Evolutionary conservation across 148 eudicot species (phyloP).

Genomic region (Silene latifolia): DNA sequence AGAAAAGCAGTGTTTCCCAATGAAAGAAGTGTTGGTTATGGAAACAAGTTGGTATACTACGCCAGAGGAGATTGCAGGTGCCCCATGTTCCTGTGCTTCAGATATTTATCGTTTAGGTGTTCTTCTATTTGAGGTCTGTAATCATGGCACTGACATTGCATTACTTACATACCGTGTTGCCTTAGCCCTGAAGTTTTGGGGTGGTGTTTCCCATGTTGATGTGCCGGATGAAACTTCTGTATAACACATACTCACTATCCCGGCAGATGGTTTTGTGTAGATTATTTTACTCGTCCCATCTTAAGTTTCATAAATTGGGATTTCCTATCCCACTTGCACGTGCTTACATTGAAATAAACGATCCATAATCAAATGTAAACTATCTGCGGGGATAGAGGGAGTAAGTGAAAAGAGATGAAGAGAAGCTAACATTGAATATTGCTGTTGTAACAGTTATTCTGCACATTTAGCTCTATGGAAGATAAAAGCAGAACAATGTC

Average conservation of each 20-base stretch:
- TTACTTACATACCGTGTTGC: conserved; percentile 14
- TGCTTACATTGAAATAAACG: neutral
- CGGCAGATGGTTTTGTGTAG: neutral
- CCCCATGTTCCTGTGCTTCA: conserved; percentile 78
- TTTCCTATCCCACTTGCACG: too few relatives aligned
- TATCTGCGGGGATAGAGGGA: neutral
- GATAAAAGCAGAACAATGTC: conserved; percentile 85
- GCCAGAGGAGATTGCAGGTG: conserved; percentile 83
- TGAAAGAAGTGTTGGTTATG: conserved; percentile 74
- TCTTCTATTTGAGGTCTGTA: conserved; percentile 91
- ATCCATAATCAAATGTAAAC: neutral
- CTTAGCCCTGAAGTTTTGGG: conserved; percentile 13
- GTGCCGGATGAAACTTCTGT: neutral
- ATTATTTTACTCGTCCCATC: neutral
- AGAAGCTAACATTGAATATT: conserved; percentile 20
- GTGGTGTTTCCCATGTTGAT: neutral
- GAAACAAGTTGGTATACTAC: conserved; percentile 91
- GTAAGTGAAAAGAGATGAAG: neutral
- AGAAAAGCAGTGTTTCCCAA: conserved; percentile 67
- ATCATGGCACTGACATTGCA: conserved; percentile 23
- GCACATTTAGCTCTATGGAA: conserved; percentile 69
- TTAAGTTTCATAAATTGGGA: neutral
- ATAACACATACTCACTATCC: neutral
- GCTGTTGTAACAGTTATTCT: conserved; percentile 60
- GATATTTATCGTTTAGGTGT: conserved; percentile 88